Evolutionary conservation across 495 filamentous ascomycete genomes (phyloP).

Genomic region (Saxophila tyrrhenica): DNA sequence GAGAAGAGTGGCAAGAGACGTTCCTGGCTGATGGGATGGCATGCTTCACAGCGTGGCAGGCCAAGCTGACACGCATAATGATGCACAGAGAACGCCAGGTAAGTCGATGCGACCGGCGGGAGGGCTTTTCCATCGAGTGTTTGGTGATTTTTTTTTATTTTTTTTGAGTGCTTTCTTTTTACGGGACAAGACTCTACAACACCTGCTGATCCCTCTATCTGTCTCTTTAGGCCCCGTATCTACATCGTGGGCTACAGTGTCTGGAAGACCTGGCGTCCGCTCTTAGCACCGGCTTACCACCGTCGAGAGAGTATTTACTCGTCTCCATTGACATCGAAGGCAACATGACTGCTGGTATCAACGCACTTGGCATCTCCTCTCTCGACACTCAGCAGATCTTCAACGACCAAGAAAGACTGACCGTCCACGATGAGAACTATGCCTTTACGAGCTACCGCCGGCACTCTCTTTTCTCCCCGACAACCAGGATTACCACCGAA

Average conservation of each 20-base stretch:
- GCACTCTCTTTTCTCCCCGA: background rate
- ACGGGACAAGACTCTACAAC: no score
- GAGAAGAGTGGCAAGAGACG: background rate
- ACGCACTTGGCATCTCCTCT: background rate
- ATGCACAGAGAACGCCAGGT: no score
- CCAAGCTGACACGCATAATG: background rate
- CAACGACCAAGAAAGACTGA: background rate
- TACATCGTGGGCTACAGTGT: background rate
- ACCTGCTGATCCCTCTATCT: no score
- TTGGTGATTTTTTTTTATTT: no score
- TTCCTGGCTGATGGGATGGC: background rate
- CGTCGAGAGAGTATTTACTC: background rate
- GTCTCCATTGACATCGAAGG: background rate
- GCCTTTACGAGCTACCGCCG: background rate
- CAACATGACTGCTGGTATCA: background rate
- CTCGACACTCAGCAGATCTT: background rate
- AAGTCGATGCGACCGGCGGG: no score
- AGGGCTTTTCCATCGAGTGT: no score
- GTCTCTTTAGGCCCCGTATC: background rate
- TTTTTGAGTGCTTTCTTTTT: no score
- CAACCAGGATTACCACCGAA: background rate
- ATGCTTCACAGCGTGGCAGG: background rate
- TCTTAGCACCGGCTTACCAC: background rate
- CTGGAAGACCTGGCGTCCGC: background rate
- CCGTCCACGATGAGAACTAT: background rate